Conservation (phyloP, 805 yeast species). For the Allodekkera sacchari region DNA sequence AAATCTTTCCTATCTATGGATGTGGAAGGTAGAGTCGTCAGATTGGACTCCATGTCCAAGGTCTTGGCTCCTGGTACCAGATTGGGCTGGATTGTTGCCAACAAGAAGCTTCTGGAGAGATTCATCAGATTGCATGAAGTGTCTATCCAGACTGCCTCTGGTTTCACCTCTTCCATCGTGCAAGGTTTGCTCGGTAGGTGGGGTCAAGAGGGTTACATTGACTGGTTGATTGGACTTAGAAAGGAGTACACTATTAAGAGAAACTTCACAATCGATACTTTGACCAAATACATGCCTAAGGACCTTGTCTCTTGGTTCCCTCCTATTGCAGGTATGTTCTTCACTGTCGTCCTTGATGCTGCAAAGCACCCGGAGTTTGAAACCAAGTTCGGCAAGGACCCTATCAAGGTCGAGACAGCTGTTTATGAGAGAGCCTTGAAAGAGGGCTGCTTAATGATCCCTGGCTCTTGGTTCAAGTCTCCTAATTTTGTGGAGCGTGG, state of each 20-base stretch:
- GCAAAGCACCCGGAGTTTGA: constrained; percentile 69
- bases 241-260: constrained; percentile 81
- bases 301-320: constrained; percentile 35
- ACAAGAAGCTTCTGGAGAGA: constrained; percentile 54
- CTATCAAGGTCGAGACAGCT: constrained; percentile 53
- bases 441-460: constrained; percentile 64
- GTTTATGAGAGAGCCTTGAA: constrained; percentile 53
- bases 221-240: constrained; percentile 81
- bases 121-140: constrained; percentile 70
- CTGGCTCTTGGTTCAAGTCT: constrained; percentile 75
- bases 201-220: constrained; percentile 86
- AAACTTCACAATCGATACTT: constrained; percentile 75
- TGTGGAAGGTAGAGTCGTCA: constrained; percentile 79
- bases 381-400: constrained; percentile 48
- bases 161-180: constrained; percentile 65
- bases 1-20: constrained; percentile 72
- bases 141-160: constrained; percentile 71
- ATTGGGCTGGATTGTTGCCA: constrained; percentile 84
- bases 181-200: constrained; percentile 70
- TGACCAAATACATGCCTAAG: constrained; percentile 49
- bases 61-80: constrained; percentile 88
- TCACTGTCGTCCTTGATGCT: constrained; percentile 67
- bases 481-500: constrained; percentile 36
- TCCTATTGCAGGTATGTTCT: constrained; percentile 86
- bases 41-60: constrained; percentile 87